A percentile compares a stretch with the other conserved stretches of the same genome.
Conservation (phyloP, 441 rosid genomes). For the Populus tomentosa region DNA sequence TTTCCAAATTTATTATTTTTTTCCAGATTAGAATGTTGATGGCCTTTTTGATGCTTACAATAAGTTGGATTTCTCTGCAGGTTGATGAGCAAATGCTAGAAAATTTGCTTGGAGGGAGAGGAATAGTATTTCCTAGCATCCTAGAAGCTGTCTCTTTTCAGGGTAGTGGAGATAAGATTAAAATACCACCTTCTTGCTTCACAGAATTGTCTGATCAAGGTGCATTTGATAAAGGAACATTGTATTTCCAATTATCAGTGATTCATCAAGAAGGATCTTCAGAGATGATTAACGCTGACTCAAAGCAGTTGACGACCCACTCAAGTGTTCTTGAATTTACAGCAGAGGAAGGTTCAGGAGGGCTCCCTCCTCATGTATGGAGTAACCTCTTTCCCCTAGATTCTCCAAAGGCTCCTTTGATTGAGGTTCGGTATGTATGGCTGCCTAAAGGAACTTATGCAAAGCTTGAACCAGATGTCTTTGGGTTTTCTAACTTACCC, state of each 20-base stretch:
- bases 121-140: constrained; percentile 52
- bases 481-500: constrained; percentile 87
- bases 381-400: constrained; percentile 29
- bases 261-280: constrained; percentile 40
- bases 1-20: neutral
- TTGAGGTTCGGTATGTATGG: constrained; percentile 67
- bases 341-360: constrained; percentile 73
- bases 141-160: constrained; percentile 67
- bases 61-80: constrained; percentile 28
- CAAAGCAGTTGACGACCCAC: constrained; percentile 44
- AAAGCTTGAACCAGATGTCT: constrained; percentile 73
- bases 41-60: neutral
- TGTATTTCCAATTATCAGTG: constrained; percentile 64
- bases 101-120: constrained; percentile 61
- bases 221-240: constrained; percentile 86
- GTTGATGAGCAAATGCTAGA: constrained; percentile 73
- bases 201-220: constrained; percentile 54
- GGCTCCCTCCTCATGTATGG: constrained; percentile 55
- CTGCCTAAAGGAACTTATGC: constrained; percentile 82
- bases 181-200: constrained; percentile 72
- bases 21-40: neutral
- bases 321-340: constrained; percentile 92
- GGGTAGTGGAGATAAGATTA: constrained; percentile 83
- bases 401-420: constrained; percentile 41
- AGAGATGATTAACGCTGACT: constrained; percentile 10